Percentiles rank a stretch among this genome's conserved stretches.
These are phyloP conservation scores for Syncephalastrum contaminatum DNA, from an alignment of 371 early-diverging fungal species.

Conservation along the genomic window DNA sequence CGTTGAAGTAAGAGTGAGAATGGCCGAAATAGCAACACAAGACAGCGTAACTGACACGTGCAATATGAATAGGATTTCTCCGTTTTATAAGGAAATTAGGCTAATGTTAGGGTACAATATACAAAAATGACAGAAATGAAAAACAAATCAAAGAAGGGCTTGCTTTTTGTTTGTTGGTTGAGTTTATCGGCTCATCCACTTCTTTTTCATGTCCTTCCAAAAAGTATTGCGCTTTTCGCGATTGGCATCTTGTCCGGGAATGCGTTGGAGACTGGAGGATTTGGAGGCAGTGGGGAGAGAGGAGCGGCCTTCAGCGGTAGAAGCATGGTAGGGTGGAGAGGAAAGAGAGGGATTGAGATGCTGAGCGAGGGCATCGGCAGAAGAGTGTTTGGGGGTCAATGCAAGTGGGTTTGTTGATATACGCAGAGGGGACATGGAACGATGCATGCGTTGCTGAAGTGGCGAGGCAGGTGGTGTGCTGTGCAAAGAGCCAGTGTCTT, in stretches of 20 bases:
- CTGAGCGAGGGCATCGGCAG: background rate
- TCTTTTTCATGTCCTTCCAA: constrained; percentile 30
- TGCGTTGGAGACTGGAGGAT: background rate
- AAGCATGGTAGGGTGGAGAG: constrained; percentile 2
- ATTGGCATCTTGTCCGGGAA: background rate
- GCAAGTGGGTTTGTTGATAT: background rate
- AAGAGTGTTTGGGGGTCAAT: background rate
- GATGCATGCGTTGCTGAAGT: background rate
- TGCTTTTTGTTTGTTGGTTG: background rate
- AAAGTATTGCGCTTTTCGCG: constrained; percentile 11
- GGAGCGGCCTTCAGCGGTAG: background rate
- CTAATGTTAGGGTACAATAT: too few relatives aligned
- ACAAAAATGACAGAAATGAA: too few relatives aligned
- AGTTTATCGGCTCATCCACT: constrained; percentile 18
- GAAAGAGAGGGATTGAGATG: constrained; percentile 8
- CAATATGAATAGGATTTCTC: too few relatives aligned
- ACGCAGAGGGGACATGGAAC: too few relatives aligned
- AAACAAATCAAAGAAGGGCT: too few relatives aligned
- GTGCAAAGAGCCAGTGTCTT: background rate
- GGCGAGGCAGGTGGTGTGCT: constrained; percentile 6
- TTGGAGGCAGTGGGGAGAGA: background rate
- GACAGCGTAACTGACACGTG: too few relatives aligned
- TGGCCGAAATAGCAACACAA: too few relatives aligned
- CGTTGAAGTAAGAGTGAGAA: too few relatives aligned
- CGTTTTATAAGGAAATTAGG: too few relatives aligned